Percentiles rank a stretch among this genome's conserved stretches.
Evolutionary conservation across 371 early-diverging fungal species (phyloP).

Genomic region (Zopfochytrium polystomum): DNA sequence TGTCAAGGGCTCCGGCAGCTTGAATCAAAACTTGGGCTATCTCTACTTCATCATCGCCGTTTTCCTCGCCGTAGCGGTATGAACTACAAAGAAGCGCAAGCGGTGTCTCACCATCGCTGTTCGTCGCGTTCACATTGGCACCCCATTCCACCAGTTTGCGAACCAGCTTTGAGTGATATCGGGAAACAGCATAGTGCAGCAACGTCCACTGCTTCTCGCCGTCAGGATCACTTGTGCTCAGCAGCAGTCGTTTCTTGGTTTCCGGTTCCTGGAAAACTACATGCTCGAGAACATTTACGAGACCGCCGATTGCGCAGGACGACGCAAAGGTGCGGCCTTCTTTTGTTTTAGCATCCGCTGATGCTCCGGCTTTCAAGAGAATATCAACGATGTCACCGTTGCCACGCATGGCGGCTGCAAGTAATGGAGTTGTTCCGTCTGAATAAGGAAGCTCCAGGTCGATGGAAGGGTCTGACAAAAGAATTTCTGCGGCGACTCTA

Average conservation of each 20-base stretch:
- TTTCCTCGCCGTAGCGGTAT: no score
- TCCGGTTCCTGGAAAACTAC: background rate
- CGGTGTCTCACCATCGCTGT: background rate
- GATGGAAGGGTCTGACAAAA: background rate
- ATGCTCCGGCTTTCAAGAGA: background rate
- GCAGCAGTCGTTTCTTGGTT: background rate
- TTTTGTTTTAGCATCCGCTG: background rate
- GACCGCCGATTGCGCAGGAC: background rate
- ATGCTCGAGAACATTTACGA: background rate
- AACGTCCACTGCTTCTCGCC: background rate
- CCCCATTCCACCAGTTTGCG: background rate
- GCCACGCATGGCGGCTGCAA: background rate
- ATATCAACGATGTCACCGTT: background rate
- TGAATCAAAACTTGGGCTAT: no score
- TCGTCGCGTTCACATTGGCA: background rate
- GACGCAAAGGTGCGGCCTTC: background rate
- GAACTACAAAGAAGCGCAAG: background rate
- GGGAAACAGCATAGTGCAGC: background rate
- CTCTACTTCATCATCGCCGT: no score
- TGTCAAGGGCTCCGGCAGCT: background rate
- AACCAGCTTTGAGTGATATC: background rate
- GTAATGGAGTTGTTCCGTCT: background rate
- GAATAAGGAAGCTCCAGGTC: background rate
- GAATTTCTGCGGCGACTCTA: background rate
- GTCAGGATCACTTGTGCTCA: background rate